A percentile compares a stretch with the other conserved stretches of the same genome.
These are phyloP conservation scores for Vanrija sp. DNA, from an alignment of 1,284 basidiomycete genomes.

Conservation along the genomic window DNA sequence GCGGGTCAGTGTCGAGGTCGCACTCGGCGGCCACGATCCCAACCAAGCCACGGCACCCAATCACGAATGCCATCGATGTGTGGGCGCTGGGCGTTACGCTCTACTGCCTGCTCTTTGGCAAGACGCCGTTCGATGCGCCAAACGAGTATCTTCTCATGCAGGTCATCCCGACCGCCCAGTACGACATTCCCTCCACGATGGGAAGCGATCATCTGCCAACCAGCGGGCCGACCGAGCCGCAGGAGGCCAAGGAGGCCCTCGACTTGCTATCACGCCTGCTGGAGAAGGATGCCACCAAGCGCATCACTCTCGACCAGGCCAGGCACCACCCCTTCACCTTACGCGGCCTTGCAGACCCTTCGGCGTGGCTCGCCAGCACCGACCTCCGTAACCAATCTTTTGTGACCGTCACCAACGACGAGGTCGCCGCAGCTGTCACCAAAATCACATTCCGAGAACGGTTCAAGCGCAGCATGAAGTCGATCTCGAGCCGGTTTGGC, in stretches of 20 bases:
- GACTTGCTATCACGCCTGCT: constrained; percentile 71
- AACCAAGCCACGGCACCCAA: constrained; percentile 57
- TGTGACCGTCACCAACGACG: constrained; percentile 71
- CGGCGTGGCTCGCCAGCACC: constrained; percentile 75
- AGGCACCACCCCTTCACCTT: constrained; percentile 75
- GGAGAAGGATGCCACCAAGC: constrained; percentile 72
- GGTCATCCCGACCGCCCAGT: constrained; percentile 75
- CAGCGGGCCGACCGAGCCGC: constrained; percentile 48
- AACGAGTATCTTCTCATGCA: constrained; percentile 80
- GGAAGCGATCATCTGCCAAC: constrained; percentile 66
- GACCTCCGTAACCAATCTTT: constrained; percentile 59
- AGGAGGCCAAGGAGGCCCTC: constrained; percentile 58
- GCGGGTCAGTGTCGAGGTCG: constrained; percentile 14
- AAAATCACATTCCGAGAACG: constrained; percentile 37
- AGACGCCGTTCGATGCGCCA: constrained; percentile 64
- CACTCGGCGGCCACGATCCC: constrained; percentile 30
- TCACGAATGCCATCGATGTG: constrained; percentile 96
- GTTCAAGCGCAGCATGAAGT: constrained; percentile 39
- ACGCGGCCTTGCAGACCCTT: constrained; percentile 64
- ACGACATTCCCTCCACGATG: constrained; percentile 67
- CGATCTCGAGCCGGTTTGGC: constrained; percentile 32
- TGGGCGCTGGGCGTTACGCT: constrained; percentile 99
- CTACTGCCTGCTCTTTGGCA: constrained; percentile 89
- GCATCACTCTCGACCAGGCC: constrained; percentile 77
- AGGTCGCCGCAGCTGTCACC: constrained; percentile 70